Percentiles rank a stretch among this genome's conserved stretches.
Conservation (phyloP, 1,139 yeast species). For the Eremothecium cymbalariae region DNA sequence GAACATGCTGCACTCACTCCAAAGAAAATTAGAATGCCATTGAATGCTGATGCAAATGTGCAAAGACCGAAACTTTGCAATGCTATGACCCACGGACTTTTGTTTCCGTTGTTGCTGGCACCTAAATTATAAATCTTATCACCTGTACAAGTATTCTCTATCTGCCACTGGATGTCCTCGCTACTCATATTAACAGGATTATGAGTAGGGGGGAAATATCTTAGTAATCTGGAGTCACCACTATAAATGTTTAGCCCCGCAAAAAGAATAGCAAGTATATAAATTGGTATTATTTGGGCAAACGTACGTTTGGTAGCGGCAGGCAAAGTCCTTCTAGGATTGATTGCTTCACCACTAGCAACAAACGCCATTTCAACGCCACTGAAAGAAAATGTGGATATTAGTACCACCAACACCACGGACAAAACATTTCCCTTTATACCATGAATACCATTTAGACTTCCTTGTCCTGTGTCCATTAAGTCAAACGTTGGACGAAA, state of each 20-base stretch:
- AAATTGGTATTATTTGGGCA: conserved; percentile 59
- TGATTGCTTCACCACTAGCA: conserved; percentile 81
- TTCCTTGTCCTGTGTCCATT: conserved; percentile 41
- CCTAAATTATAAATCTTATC: conserved; percentile 28
- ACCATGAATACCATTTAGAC: conserved; percentile 47
- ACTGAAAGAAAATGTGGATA: conserved; percentile 64
- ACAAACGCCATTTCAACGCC: conserved; percentile 78
- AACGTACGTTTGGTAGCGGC: conserved; percentile 68
- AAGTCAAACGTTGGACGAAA: conserved; percentile 64
- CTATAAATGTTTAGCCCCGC: conserved; percentile 65
- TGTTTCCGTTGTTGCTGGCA: conserved; percentile 50
- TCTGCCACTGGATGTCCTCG: conserved; percentile 23
- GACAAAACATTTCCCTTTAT: conserved; percentile 57
- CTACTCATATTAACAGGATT: conserved; percentile 6
- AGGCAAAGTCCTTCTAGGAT: conserved; percentile 71
- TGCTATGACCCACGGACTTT: conserved; percentile 76
- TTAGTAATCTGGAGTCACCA: conserved; percentile 61
- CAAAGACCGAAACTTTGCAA: conserved; percentile 63
- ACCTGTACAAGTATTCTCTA: conserved; percentile 15
- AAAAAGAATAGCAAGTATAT: conserved; percentile 56
- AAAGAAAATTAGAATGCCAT: conserved; percentile 63
- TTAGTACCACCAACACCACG: conserved; percentile 50
- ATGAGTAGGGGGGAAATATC: conserved; percentile 31
- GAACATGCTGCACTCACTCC: conserved; percentile 49
- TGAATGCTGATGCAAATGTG: conserved; percentile 52